A percentile compares a stretch with the other conserved stretches of the same genome.
Evolutionary conservation across 2,329 filamentous ascomycete genomes (phyloP).

Genomic region (Sordariomycetes sp.): DNA sequence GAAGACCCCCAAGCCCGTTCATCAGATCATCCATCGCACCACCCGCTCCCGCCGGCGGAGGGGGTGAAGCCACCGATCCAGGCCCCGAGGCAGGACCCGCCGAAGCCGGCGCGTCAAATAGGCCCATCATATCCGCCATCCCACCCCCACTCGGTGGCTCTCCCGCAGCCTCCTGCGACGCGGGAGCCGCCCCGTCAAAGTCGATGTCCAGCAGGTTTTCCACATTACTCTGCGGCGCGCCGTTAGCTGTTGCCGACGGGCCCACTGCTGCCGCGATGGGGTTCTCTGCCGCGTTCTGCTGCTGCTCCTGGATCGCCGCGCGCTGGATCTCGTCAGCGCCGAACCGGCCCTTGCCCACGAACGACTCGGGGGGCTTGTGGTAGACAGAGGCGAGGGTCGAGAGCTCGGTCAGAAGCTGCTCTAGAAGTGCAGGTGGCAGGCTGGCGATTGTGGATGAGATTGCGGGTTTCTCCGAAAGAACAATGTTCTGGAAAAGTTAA

Average conservation of each 20-base stretch:
- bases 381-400: slow-evolving; percentile 95
- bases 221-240: slow-evolving; percentile 58
- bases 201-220: slow-evolving; percentile 95
- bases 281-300: slow-evolving; percentile 84
- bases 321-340: slow-evolving; percentile 90
- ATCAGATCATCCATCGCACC: slow-evolving; percentile 65
- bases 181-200: slow-evolving; percentile 85
- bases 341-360: slow-evolving; percentile 87
- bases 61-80: slow-evolving; percentile 17
- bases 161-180: slow-evolving; percentile 59
- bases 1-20: slow-evolving; percentile 74
- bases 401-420: slow-evolving; percentile 80
- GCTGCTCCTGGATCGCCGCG: slow-evolving; percentile 91
- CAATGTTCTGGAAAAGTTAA: slow-evolving; percentile 46
- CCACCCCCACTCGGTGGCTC: slow-evolving; percentile 25
- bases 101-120: slow-evolving; percentile 55
- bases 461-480: slow-evolving; percentile 86
- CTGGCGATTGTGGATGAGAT: slow-evolving; percentile 92
- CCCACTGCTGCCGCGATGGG: slow-evolving; percentile 73
- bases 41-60: slow-evolving; percentile 21
- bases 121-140: slow-evolving; percentile 53
- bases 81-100: slow-evolving; percentile 18
- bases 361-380: slow-evolving; percentile 96
- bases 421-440: slow-evolving; percentile 68
- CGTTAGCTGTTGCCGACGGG: slow-evolving; percentile 44